A percentile compares a stretch with the other conserved stretches of the same genome.
Conservation (phyloP, 2,329 filamentous ascomycete species). For the Exophiala sideris region DNA sequence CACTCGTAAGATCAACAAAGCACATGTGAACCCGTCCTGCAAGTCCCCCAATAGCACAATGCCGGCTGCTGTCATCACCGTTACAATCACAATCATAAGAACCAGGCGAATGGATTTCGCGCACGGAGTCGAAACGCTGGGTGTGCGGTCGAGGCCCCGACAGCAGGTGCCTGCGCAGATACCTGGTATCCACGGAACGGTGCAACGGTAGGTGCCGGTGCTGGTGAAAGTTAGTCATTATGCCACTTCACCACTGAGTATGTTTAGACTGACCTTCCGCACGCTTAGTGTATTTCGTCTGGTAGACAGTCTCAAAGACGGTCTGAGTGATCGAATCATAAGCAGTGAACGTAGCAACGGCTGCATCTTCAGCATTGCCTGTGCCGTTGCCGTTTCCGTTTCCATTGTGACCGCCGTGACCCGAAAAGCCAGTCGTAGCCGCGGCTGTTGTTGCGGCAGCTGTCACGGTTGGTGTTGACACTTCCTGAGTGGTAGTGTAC, state of each 20-base stretch:
- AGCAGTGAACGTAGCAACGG: conserved; percentile 19
- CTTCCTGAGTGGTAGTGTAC: background rate
- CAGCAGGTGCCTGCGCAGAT: conserved; percentile 1
- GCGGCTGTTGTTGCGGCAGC: background rate
- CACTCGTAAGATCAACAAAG: too few relatives aligned
- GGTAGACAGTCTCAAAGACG: conserved; percentile 19
- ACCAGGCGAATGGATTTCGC: conserved; percentile 12
- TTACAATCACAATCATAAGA: background rate
- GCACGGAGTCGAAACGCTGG: conserved; percentile 13
- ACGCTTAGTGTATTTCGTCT: conserved; percentile 22
- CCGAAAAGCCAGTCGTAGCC: background rate
- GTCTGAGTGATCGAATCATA: conserved; percentile 21
- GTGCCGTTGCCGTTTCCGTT: background rate
- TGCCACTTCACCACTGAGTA: too few relatives aligned
- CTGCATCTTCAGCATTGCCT: conserved; percentile 10
- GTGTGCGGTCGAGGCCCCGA: conserved; percentile 2
- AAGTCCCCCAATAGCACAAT: too few relatives aligned
- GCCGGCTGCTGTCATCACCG: too few relatives aligned
- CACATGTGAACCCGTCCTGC: too few relatives aligned
- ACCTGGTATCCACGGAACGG: background rate
- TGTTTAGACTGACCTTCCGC: conserved; percentile 13
- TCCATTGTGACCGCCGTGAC: background rate
- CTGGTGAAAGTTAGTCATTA: background rate
- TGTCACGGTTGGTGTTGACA: conserved; percentile 4
- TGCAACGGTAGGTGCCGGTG: background rate